Evolutionary conservation across 768 basidiomycete genomes (phyloP).

Genomic region (Russula sp.): DNA sequence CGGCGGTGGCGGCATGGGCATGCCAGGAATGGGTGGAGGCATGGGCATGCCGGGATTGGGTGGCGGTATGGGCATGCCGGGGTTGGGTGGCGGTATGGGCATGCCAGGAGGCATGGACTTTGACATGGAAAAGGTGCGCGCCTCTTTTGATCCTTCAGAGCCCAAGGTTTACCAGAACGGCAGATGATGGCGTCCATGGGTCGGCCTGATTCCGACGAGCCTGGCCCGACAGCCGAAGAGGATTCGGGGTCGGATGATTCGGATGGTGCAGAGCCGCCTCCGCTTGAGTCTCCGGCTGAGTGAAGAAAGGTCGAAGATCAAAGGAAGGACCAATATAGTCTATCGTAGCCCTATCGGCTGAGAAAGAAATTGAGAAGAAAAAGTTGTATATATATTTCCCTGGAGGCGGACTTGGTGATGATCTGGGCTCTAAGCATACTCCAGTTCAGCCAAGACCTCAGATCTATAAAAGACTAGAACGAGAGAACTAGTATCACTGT

Average conservation of each 20-base stretch:
- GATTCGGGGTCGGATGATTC: conserved; percentile 36
- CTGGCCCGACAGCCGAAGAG: conserved; percentile 26
- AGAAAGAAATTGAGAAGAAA: background rate
- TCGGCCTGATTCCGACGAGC: conserved; percentile 25
- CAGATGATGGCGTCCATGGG: conserved; percentile 41
- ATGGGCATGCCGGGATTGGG: conserved; percentile 26
- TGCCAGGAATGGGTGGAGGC: conserved; percentile 41
- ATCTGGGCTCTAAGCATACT: background rate
- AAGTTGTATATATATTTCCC: background rate
- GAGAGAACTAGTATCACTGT: background rate
- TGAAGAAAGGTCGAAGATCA: background rate
- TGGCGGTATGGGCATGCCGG: conserved; percentile 24
- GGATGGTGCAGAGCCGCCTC: conserved; percentile 68
- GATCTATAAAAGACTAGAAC: background rate
- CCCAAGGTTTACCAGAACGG: conserved; percentile 7
- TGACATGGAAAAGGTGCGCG: conserved; percentile 42
- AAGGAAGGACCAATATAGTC: background rate
- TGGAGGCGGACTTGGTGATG: background rate
- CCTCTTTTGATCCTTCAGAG: background rate
- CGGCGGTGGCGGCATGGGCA: conserved; percentile 42
- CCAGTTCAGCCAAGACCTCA: background rate
- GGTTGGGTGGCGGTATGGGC: conserved; percentile 32
- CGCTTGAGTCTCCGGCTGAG: conserved; percentile 49
- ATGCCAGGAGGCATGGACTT: conserved; percentile 51
- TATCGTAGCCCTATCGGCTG: conserved; percentile 1